Evolutionary conservation across 2,329 filamentous ascomycete genomes (phyloP).

Genomic region (Volutella citrinella): DNA sequence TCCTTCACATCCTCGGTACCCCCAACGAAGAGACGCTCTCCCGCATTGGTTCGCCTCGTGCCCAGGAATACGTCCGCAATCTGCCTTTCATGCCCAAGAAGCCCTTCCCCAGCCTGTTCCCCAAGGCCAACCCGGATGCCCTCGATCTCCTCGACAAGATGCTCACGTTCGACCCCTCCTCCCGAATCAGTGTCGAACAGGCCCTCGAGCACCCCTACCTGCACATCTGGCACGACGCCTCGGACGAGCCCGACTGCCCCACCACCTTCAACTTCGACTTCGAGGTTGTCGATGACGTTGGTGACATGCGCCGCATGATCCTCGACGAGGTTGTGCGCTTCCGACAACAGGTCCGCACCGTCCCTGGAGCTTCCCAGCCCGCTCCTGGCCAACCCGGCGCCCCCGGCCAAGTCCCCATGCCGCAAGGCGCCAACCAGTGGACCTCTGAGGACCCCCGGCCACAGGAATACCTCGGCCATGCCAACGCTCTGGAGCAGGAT

Average conservation of each 20-base stretch:
- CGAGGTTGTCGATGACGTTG: slow-evolving; percentile 93
- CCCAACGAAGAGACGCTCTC: slow-evolving; percentile 92
- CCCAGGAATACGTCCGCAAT: slow-evolving; percentile 98
- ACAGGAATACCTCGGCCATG: slow-evolving; percentile 52
- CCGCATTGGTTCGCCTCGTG: slow-evolving; percentile 90
- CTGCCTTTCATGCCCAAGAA: slow-evolving; percentile 93
- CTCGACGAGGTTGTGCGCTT: slow-evolving; percentile 90
- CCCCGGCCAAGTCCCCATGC: slow-evolving; percentile 51
- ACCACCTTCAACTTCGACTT: slow-evolving; percentile 98
- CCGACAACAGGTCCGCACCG: slow-evolving; percentile 60
- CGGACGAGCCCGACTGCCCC: slow-evolving; percentile 90
- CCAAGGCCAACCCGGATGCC: slow-evolving; percentile 91
- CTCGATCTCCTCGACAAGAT: slow-evolving; percentile 94
- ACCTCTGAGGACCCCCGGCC: slow-evolving; percentile 58
- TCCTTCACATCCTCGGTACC: slow-evolving; percentile 94
- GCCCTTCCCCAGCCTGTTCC: slow-evolving; percentile 83
- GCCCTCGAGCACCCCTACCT: slow-evolving; percentile 96
- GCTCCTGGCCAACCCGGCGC: slow-evolving; percentile 35
- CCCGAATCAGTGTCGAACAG: slow-evolving; percentile 89
- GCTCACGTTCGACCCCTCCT: slow-evolving; percentile 94
- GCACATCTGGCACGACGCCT: slow-evolving; percentile 97
- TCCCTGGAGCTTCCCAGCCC: slow-evolving; percentile 33
- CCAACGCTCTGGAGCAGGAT: slow-evolving; percentile 55
- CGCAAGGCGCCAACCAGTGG: slow-evolving; percentile 50
- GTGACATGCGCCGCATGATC: slow-evolving; percentile 96